These are phyloP conservation scores for Lecanicillium sp. DNA, from an alignment of 2,329 filamentous ascomycete species.

Conservation along the genomic window DNA sequence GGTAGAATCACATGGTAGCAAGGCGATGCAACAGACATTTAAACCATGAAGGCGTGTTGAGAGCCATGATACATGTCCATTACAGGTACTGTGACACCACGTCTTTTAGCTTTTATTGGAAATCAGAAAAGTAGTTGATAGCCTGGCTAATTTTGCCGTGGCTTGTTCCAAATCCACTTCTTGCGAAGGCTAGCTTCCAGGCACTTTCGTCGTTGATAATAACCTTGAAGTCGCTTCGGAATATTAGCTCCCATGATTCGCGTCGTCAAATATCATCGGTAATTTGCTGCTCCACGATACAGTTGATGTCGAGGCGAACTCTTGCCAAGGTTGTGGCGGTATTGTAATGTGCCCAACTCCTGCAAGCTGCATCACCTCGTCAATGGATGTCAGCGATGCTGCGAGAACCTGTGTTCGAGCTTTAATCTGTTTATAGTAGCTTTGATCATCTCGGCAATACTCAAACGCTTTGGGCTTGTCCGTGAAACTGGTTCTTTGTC, in stretches of 20 bases:
- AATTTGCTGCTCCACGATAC: slow-evolving; percentile 23
- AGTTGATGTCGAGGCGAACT: slow-evolving; percentile 35
- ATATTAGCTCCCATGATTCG: too few species aligned
- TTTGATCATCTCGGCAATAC: slow-evolving; percentile 46
- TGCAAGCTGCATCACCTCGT: slow-evolving; percentile 53
- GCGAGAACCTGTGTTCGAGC: slow-evolving; percentile 46
- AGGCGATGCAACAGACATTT: too few species aligned
- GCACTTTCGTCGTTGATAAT: slow-evolving; percentile 35
- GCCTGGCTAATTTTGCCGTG: slow-evolving; percentile 48
- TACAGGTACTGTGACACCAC: slow-evolving; percentile 23
- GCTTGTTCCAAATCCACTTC: slow-evolving; percentile 39
- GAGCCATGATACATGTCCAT: background rate
- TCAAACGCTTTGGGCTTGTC: slow-evolving; percentile 44
- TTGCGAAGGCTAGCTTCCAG: slow-evolving; percentile 46
- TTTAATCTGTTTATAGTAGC: slow-evolving; percentile 40
- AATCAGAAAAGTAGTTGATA: slow-evolving; percentile 52
- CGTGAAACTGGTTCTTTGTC: slow-evolving; percentile 32
- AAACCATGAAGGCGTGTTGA: too few species aligned
- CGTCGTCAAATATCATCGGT: background rate
- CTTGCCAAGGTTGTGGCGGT: slow-evolving; percentile 43
- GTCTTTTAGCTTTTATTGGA: slow-evolving; percentile 46
- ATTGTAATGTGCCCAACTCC: slow-evolving; percentile 56
- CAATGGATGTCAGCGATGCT: slow-evolving; percentile 50
- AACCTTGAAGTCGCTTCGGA: slow-evolving; percentile 15
- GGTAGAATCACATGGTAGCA: too few species aligned